Evolutionary conservation across 495 filamentous ascomycete species (phyloP).

Genomic region (Terfezia boudieri): DNA sequence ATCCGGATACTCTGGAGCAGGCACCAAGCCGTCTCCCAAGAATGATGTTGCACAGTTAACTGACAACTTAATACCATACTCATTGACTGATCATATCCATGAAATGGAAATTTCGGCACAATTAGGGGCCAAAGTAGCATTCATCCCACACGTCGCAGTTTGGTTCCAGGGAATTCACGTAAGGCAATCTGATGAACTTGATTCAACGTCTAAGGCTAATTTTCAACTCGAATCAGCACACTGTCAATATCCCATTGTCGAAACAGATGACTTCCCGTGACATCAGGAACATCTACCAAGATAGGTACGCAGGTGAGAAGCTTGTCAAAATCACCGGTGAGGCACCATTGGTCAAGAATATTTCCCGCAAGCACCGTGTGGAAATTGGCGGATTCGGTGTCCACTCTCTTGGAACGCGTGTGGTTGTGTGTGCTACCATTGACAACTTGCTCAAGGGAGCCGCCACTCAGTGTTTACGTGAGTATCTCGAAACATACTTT

Average conservation of each 20-base stretch:
- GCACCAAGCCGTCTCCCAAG: slow-evolving; percentile 87
- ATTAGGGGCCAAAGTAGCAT: slow-evolving; percentile 56
- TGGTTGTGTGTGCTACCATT: slow-evolving; percentile 91
- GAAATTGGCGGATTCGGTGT: slow-evolving; percentile 93
- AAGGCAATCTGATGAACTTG: not conserved
- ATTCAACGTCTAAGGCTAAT: not conserved
- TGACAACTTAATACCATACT: slow-evolving; percentile 83
- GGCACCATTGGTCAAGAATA: slow-evolving; percentile 63
- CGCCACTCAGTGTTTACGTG: slow-evolving; percentile 84
- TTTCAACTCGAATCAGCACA: slow-evolving; percentile 29
- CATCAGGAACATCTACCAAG: slow-evolving; percentile 85
- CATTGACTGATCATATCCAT: slow-evolving; percentile 86
- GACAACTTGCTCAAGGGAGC: slow-evolving; percentile 95
- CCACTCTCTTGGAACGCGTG: slow-evolving; percentile 65
- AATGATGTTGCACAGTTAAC: slow-evolving; percentile 78
- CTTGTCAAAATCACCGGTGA: slow-evolving; percentile 84
- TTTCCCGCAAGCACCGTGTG: slow-evolving; percentile 73
- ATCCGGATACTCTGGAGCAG: slow-evolving; percentile 87
- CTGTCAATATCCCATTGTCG: slow-evolving; percentile 70
- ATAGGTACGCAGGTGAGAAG: slow-evolving; percentile 84
- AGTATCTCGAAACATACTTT: slow-evolving; percentile 22
- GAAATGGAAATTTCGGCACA: slow-evolving; percentile 73
- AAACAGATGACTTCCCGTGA: slow-evolving; percentile 71
- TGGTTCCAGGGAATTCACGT: slow-evolving; percentile 91
- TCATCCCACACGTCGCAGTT: slow-evolving; percentile 82